Conservation (phyloP, 208 protist genomes). For the Lotmaria passim region DNA sequence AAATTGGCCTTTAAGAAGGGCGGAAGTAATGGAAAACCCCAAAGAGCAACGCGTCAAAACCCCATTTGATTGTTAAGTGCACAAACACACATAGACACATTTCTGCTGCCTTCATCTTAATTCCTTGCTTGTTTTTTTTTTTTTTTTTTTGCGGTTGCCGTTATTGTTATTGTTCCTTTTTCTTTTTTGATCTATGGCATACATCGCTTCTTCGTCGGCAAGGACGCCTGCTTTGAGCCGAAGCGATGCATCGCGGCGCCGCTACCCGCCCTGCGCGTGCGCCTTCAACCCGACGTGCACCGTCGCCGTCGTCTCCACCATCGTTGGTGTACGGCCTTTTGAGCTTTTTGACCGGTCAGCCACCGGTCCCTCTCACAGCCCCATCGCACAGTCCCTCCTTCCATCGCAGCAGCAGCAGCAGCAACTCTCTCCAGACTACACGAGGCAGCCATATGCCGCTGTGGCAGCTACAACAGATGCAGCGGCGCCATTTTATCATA, state of each 20-base stretch:
- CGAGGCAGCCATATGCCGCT: neutral
- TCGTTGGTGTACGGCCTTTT: constrained; percentile 21
- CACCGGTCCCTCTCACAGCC: neutral
- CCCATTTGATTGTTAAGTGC: too few species aligned
- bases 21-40: too few species aligned
- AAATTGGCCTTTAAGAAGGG: too few species aligned
- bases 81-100: too few species aligned
- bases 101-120: too few species aligned
- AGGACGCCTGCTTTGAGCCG: neutral
- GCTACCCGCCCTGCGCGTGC: constrained; percentile 12
- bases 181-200: neutral
- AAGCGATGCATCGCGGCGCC: neutral
- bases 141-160: too few species aligned
- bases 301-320: constrained; percentile 25
- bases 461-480: neutral
- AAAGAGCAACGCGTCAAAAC: too few species aligned
- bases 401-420: neutral
- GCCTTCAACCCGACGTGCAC: constrained; percentile 33
- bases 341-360: neutral
- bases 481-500: neutral
- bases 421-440: neutral
- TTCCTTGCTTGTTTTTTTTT: too few species aligned
- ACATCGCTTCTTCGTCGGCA: neutral
- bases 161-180: too few species aligned
- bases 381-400: constrained; percentile 2